Evolutionary conservation across 371 early-diverging fungal species (phyloP).

Genomic region (Haplosporangium sp.): DNA sequence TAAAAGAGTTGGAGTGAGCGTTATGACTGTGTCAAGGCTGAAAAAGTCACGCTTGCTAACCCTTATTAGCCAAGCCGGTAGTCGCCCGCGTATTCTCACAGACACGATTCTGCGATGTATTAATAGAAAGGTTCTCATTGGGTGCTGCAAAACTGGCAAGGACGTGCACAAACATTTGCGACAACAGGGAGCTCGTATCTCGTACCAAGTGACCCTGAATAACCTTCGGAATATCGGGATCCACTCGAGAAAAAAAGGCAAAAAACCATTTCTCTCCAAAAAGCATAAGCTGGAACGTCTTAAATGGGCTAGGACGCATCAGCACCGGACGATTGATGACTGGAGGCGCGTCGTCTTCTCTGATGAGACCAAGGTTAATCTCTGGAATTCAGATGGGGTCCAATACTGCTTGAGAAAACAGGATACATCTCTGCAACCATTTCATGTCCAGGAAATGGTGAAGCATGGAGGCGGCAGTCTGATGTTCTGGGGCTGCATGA

Average conservation of each 20-base stretch:
- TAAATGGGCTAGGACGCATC: slow-evolving; percentile 23
- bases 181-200: neutral
- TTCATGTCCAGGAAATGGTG: slow-evolving; percentile 14
- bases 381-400: slow-evolving; percentile 5
- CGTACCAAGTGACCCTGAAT: neutral
- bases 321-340: slow-evolving; percentile 33
- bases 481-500: slow-evolving; percentile 47
- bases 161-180: neutral
- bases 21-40: slow-evolving; percentile 7
- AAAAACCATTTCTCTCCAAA: slow-evolving; percentile 9
- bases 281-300: slow-evolving; percentile 15
- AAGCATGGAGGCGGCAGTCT: slow-evolving; percentile 37
- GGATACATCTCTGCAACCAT: too few species aligned
- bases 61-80: neutral
- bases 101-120: neutral
- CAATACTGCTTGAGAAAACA: too few species aligned
- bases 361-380: slow-evolving; percentile 42
- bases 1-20: neutral
- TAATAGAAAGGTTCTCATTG: neutral
- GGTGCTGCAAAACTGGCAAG: neutral
- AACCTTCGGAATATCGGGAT: slow-evolving; percentile 2
- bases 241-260: neutral
- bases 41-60: slow-evolving; percentile 5
- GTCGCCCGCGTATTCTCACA: neutral
- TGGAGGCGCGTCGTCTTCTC: slow-evolving; percentile 46